phyloP scores from a whole-genome alignment of 805 yeast genomes.

The Nakazawaea wickerhamii region DNA sequence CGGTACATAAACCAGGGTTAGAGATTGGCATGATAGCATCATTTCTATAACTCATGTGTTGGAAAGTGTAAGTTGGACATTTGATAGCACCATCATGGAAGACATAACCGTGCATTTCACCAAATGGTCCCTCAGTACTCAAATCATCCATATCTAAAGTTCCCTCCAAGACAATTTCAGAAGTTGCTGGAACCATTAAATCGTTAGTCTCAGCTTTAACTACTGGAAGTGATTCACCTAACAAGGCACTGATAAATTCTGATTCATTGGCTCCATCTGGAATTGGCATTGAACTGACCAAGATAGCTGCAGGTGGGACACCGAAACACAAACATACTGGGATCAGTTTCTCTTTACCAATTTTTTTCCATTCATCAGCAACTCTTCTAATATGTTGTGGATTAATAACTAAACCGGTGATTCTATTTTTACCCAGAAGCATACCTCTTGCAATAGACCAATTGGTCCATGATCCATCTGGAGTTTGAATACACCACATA shows the following conservation, averaged over 20 bases:
- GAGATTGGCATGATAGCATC: slow-evolving; percentile 24
- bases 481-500: slow-evolving; percentile 23
- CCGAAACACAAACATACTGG: slow-evolving; percentile 25
- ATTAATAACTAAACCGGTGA: slow-evolving; percentile 23
- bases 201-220: slow-evolving; percentile 21
- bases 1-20: slow-evolving; percentile 23
- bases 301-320: slow-evolving; percentile 26
- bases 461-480: slow-evolving; percentile 24
- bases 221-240: slow-evolving; percentile 23
- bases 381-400: slow-evolving; percentile 24
- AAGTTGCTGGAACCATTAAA: slow-evolving; percentile 22
- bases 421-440: slow-evolving; percentile 20
- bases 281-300: slow-evolving; percentile 22
- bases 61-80: slow-evolving; percentile 23
- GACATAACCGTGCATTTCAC: slow-evolving; percentile 27
- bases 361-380: slow-evolving; percentile 20
- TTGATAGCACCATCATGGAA: slow-evolving; percentile 21
- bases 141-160: slow-evolving; percentile 17
- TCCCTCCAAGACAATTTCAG: slow-evolving; percentile 25
- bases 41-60: slow-evolving; percentile 21
- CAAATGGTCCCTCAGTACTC: slow-evolving; percentile 25
- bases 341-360: slow-evolving; percentile 20
- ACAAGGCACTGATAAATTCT: slow-evolving; percentile 23
- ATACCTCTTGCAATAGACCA: slow-evolving; percentile 27
- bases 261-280: slow-evolving; percentile 21